phyloP scores from a whole-genome alignment of 495 filamentous ascomycete genomes.

The Annulohypoxylon stygium region DNA sequence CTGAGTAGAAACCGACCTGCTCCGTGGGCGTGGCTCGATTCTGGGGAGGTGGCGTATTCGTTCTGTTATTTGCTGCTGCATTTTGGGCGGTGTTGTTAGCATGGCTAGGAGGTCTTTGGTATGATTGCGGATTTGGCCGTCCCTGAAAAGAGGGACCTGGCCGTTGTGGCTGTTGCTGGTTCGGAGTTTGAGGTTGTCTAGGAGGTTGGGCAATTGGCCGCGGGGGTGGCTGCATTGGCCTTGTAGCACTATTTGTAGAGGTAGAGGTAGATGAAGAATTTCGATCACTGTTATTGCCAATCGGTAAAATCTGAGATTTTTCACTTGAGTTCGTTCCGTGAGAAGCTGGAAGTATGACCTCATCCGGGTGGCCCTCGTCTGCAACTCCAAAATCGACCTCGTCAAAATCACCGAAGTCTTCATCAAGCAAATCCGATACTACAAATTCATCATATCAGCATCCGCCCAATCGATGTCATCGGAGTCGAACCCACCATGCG shows the following conservation, averaged over 20 bases:
- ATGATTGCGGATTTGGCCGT: constrained; percentile 48
- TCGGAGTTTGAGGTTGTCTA: constrained; percentile 56
- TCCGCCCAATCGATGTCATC: constrained; percentile 50
- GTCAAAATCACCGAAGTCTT: constrained; percentile 68
- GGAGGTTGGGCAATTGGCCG: constrained; percentile 47
- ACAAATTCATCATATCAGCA: constrained; percentile 51
- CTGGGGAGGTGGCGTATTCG: constrained; percentile 42
- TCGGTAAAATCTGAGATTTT: constrained; percentile 36
- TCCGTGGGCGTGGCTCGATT: constrained; percentile 35
- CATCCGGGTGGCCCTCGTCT: constrained; percentile 73
- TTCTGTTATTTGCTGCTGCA: constrained; percentile 45
- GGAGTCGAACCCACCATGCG: constrained; percentile 48
- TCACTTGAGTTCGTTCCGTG: constrained; percentile 44
- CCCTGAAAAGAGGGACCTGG: constrained; percentile 44
- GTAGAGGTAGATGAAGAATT: constrained; percentile 38
- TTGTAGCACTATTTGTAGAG: constrained; percentile 42
- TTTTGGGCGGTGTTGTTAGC: constrained; percentile 52
- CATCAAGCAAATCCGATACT: constrained; percentile 46
- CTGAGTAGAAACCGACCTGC: constrained; percentile 80
- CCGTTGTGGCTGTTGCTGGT: constrained; percentile 50
- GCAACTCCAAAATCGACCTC: constrained; percentile 77
- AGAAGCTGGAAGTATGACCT: constrained; percentile 62
- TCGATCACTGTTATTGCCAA: constrained; percentile 48
- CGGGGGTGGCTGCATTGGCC: constrained; percentile 55
- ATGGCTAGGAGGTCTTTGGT: constrained; percentile 50